phyloP scores from a whole-genome alignment of 306 rosid genomes.

The Lagenaria siceraria region DNA sequence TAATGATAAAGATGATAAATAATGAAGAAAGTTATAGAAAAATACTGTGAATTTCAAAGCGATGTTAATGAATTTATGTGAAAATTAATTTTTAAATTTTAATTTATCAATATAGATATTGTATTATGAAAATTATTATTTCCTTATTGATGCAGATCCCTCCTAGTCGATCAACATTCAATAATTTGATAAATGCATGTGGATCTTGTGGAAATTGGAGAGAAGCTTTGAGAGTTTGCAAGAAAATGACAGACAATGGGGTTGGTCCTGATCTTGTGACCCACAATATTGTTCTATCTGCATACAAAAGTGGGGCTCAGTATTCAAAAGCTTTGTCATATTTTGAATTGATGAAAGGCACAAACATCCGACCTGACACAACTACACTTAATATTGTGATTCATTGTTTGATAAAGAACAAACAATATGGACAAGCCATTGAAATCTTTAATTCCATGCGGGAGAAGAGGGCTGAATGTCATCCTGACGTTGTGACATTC shows the following conservation, averaged over 20 bases:
- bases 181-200: conserved; percentile 92
- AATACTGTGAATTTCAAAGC: background rate
- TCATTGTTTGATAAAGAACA: conserved; percentile 68
- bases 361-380: conserved; percentile 70
- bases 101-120: background rate
- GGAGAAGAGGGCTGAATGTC: conserved; percentile 63
- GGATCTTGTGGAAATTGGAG: conserved; percentile 97
- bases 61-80: background rate
- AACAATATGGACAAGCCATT: conserved; percentile 58
- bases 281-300: conserved; percentile 80
- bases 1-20: background rate
- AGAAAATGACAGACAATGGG: conserved; percentile 94
- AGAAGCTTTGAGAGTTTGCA: conserved; percentile 81
- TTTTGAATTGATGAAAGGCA: conserved; percentile 89
- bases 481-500: conserved; percentile 82
- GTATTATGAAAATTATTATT: conserved; percentile 8
- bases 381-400: conserved; percentile 73
- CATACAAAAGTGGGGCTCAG: conserved; percentile 77
- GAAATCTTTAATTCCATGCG: conserved; percentile 66
- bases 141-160: conserved; percentile 46
- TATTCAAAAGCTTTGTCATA: conserved; percentile 85
- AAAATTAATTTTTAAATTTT: background rate
- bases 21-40: background rate
- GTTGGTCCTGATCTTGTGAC: conserved; percentile 98
- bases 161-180: conserved; percentile 82